Evolutionary conservation across 2,329 filamentous ascomycete species (phyloP).

Genomic region (Ophiocordyceps sinensis): DNA sequence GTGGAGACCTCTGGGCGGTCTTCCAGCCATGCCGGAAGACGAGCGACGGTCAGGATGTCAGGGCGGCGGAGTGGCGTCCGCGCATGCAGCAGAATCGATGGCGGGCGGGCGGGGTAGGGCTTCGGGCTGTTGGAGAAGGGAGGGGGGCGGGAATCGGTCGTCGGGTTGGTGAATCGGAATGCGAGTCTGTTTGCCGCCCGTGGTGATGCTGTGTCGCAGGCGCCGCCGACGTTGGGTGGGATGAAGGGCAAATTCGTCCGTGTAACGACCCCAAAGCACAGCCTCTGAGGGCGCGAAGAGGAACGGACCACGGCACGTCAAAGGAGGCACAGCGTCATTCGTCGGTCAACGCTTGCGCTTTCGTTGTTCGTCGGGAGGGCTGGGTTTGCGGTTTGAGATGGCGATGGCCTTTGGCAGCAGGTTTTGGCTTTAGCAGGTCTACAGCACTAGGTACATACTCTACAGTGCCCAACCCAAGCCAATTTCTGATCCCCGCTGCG

Average conservation of each 20-base stretch:
- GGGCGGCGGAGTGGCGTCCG: constrained; percentile 11
- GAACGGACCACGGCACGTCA: neutral
- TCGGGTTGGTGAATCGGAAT: too few relatives aligned
- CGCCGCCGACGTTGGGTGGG: neutral
- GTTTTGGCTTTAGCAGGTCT: too few relatives aligned
- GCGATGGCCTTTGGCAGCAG: neutral
- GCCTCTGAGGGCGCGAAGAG: constrained; percentile 3
- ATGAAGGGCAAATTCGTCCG: neutral
- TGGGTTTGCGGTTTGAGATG: neutral
- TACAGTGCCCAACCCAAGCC: too few relatives aligned
- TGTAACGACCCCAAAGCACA: constrained; percentile 3
- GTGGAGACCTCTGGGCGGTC: constrained; percentile 32
- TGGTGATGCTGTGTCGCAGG: neutral
- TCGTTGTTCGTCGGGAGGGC: neutral
- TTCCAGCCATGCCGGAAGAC: constrained; percentile 45
- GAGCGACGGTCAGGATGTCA: constrained; percentile 18
- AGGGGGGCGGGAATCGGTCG: neutral
- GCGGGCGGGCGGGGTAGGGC: neutral
- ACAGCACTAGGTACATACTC: too few relatives aligned
- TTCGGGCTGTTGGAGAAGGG: neutral
- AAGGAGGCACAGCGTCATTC: neutral
- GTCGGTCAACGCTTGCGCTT: neutral
- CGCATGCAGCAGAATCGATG: constrained; percentile 17
- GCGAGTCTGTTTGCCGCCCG: too few relatives aligned
- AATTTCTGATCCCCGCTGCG: neutral